Base-by-base conservation (phyloP, 2,329 filamentous ascomycete species). In the Calonectria pauciramosa region DNA sequence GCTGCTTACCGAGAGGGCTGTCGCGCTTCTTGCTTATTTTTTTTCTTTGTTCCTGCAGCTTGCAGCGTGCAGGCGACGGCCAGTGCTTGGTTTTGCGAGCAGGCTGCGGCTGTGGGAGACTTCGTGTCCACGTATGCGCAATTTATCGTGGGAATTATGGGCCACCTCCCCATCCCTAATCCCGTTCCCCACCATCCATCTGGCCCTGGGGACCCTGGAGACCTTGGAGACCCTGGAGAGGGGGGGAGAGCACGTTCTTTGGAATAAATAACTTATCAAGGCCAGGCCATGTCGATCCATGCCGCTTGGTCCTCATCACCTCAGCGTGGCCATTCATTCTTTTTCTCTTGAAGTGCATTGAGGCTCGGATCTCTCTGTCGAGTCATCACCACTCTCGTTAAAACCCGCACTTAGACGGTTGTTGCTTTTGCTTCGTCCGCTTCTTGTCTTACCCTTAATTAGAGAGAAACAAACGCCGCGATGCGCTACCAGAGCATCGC, bases 401-500 rank as follows among this genome's bases (percentile, higher is more conserved):
- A 47, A 47, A n/a, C n/a, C 44, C 44, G 1, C 44, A 23, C 23
- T 47, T n/a, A 10, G 44, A 47, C 4, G 44, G 10, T 10, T 47
- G 18, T n/a, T n/a, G 41, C 2, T 28, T 41, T 16, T 23, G 5
- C 20, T 63, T 28, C 34, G 23, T 18, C 34, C 26, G 56, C 26
- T 36, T 14, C 16, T 41, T 23, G 34, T 41, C 41, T 60, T 23
- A 11, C 30, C 4, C 3, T 20, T 36, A 23, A 34, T 41, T 26
- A 11, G 6, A 26, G 38, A 28, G 13, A 10, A 16, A 34, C 41
- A 36, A 4, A 28, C 20, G 36, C 38, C 30, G 60, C 68, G 68
- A 71, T 71, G 69, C 69, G 60, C 34, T 71, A 71, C 23, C 38
- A 44, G 11, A 23, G 23, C 69, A 49, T 71, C 36, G 60, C 63